phyloP scores from a whole-genome alignment of 108 stramenopile genomes.

The Aureococcus anophagefferens region DNA sequence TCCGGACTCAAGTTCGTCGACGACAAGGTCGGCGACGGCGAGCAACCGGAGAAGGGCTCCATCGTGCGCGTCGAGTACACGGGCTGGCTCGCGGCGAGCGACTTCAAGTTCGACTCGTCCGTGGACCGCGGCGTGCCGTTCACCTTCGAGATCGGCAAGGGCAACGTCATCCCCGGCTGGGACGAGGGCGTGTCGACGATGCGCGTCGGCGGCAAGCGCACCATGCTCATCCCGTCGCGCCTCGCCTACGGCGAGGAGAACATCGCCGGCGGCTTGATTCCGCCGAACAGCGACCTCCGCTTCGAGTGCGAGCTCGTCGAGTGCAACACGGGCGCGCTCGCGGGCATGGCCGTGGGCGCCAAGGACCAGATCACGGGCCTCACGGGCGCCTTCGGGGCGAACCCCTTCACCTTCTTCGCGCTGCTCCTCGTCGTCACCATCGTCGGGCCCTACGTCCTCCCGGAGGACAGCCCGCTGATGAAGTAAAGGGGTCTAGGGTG shows the following conservation, averaged over 20 bases:
- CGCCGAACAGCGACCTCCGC: background rate
- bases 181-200: conserved; percentile 11
- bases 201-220: background rate
- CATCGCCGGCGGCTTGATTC: conserved; percentile 1
- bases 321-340: background rate
- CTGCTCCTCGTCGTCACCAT: background rate
- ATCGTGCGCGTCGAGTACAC: background rate
- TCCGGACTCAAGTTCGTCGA: background rate
- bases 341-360: background rate
- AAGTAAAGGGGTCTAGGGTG: too few species aligned
- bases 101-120: conserved; percentile 9
- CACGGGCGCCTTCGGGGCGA: background rate
- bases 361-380: background rate
- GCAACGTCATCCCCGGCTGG: conserved; percentile 6
- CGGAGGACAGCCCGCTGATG: background rate
- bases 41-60: background rate
- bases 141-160: conserved; percentile 1
- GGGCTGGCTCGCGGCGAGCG: background rate
- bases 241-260: conserved; percentile 4
- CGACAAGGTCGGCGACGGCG: background rate
- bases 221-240: background rate
- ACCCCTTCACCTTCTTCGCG: background rate
- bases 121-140: conserved; percentile 1
- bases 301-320: conserved; percentile 5
- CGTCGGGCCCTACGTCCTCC: background rate